A percentile compares a stretch with the other conserved stretches of the same genome.
Conservation (phyloP, 352 stramenopile species). For the Phytophthora crassamura region DNA sequence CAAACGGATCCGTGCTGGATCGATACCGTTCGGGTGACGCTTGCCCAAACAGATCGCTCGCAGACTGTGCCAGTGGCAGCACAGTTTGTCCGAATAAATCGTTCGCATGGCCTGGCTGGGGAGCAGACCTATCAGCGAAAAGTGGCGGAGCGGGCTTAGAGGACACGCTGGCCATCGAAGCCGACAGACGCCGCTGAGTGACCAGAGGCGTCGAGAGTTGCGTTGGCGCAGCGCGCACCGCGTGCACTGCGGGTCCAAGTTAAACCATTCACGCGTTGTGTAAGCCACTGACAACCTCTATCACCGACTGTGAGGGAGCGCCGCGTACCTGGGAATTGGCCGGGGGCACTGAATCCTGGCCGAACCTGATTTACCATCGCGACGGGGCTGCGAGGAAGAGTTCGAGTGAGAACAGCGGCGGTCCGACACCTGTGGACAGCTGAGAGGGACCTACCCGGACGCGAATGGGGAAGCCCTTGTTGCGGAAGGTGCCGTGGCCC, state of each 20-base stretch:
- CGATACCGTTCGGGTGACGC: conserved; percentile 23
- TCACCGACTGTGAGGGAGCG: background rate
- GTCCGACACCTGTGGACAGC: background rate
- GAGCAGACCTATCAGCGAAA: conserved; percentile 7
- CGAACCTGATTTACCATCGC: conserved; percentile 50
- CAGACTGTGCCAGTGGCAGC: conserved; percentile 6
- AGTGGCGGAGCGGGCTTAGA: conserved; percentile 21
- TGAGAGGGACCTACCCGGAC: conserved; percentile 25
- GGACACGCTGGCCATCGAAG: conserved; percentile 20
- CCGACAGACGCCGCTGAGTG: conserved; percentile 40
- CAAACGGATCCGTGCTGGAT: conserved; percentile 41
- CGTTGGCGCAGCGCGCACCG: conserved; percentile 51
- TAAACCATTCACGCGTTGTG: background rate
- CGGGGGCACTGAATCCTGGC: conserved; percentile 25
- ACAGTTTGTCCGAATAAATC: conserved; percentile 36
- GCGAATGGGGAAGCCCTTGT: conserved; percentile 35
- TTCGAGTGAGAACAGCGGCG: conserved; percentile 5
- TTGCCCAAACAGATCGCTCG: conserved; percentile 26
- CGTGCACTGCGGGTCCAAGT: conserved; percentile 34
- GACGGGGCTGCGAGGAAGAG: conserved; percentile 33
- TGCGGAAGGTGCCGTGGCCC: background rate
- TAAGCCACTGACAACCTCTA: background rate
- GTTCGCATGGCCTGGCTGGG: conserved; percentile 4
- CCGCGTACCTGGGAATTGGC: conserved; percentile 33
- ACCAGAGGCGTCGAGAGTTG: conserved; percentile 71